A percentile compares a stretch with the other conserved stretches of the same genome.
Conservation (phyloP, 257 asterid genomes). For the Solanum acaule region DNA sequence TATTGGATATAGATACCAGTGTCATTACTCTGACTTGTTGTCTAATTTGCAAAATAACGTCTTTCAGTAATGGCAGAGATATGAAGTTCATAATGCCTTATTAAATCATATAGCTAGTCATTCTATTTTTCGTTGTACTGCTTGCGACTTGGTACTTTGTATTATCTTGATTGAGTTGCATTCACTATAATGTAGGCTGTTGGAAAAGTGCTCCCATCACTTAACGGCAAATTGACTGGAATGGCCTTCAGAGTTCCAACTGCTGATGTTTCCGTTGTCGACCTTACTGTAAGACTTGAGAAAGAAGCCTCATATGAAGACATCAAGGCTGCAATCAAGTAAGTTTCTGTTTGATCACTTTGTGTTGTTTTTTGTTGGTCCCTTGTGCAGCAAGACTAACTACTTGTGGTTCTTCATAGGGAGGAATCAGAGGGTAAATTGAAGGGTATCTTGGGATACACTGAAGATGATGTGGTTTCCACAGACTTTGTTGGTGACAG, state of each 20-base stretch:
- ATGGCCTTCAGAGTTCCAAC: slow-evolving; percentile 90
- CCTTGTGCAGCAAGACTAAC: not conserved
- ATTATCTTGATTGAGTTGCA: slow-evolving; percentile 6
- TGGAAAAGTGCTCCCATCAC: slow-evolving; percentile 75
- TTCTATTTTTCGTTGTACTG: not conserved
- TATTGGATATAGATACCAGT: not conserved
- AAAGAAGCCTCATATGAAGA: slow-evolving; percentile 64
- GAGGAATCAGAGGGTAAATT: slow-evolving; percentile 71
- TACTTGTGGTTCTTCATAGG: slow-evolving; percentile 17
- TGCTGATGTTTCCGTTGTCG: slow-evolving; percentile 75
- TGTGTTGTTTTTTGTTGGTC: not conserved
- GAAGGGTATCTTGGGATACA: slow-evolving; percentile 76
- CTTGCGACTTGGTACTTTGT: not conserved
- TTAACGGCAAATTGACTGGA: slow-evolving; percentile 67
- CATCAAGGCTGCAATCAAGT: slow-evolving; percentile 76
- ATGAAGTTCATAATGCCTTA: not conserved
- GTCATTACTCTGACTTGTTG: too few relatives aligned
- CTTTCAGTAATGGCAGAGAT: too few relatives aligned
- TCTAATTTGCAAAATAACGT: not conserved
- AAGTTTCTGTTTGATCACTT: slow-evolving; percentile 1
- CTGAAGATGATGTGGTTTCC: slow-evolving; percentile 77
- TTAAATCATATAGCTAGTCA: not conserved
- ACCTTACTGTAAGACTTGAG: slow-evolving; percentile 67
- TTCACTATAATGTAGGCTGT: slow-evolving; percentile 44
- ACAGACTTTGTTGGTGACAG: slow-evolving; percentile 68